These are phyloP conservation scores for Fusarium sp. DNA, from an alignment of 2,329 filamentous ascomycete species.

Conservation along the genomic window DNA sequence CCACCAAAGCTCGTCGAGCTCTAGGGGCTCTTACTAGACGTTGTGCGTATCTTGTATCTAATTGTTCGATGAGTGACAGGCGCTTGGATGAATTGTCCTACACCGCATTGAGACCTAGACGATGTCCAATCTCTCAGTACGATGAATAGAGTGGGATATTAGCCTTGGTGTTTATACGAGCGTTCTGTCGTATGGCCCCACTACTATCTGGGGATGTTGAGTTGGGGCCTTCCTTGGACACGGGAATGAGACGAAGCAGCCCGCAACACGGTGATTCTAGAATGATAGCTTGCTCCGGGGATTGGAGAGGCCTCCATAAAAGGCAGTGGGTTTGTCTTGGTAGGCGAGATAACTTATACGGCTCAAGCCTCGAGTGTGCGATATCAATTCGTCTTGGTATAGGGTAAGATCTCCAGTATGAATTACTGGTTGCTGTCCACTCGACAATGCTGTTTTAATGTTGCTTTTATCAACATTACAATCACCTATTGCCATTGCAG, in stretches of 20 bases:
- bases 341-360: neutral
- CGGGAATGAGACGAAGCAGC: neutral
- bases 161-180: constrained; percentile 12
- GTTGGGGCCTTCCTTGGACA: neutral
- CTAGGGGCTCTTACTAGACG: neutral
- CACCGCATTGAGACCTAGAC: neutral
- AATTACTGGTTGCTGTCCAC: neutral
- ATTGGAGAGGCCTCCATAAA: constrained; percentile 1
- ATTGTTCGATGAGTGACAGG: neutral
- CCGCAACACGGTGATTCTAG: too few relatives aligned
- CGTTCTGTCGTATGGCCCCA: neutral
- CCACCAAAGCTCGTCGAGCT: neutral
- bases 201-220: neutral
- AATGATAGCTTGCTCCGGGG: neutral
- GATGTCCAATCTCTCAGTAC: constrained; percentile 18
- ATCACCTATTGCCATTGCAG: neutral
- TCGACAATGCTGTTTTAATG: too few relatives aligned
- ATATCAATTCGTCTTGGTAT: neutral
- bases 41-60: neutral
- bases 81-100: neutral
- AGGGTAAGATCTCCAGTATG: neutral
- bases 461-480: neutral
- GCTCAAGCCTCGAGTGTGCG: neutral
- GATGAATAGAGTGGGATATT: constrained; percentile 13
- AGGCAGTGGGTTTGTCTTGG: neutral